Evolutionary conservation across 345 rosid species (phyloP), one percentile per base, ranked within the genome.

Genomic region (Linum tenue): DNA sequence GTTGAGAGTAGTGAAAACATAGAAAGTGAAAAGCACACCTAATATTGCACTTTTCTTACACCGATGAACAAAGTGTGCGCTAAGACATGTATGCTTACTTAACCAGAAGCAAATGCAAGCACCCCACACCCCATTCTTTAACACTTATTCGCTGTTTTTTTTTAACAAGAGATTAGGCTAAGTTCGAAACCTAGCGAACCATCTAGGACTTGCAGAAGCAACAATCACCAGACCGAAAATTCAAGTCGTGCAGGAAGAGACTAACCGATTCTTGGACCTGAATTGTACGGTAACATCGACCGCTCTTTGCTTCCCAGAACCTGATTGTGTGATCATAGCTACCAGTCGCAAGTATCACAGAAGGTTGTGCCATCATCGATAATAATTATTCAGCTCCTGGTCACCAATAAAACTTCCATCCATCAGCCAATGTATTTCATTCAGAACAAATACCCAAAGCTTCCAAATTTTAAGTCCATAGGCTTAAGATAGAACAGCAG

Each of bases 251-350:
- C 11, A 67, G 50, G 7, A 40, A 43, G 22, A 57, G 55, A 15
- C 59, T 37, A 69, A 92, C 99, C 68, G 96, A 83, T 67, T 90
- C 96, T 9, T 96, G 96, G 81, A 86, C 88, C 66, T 88, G 99
- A 67, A 88, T 86, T 15, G 96, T 88, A 31, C 92, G 90, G 76
- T 90, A 88, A 78, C 97, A 94, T 22, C 96, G 92, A 40, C 95
- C 95, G 50, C 95, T 88, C 69, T 88, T 87, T 10, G 97, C 97
- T 78, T 94, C 97, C 97, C 97, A 88, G 72, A 90, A 94, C 66
- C 84, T 83, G 65, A 94, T 90, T 12, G 89, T 85, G 58, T 86
- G 95, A 78, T 90, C 99, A 70, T 90, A 94, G 81, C 97, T 86
- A 63, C 97, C 97, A 5, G 97, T 88, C 42, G 96, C 97, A 37